phyloP scores from a whole-genome alignment of 352 stramenopile genomes.

The Nothophytophthora sp. region DNA sequence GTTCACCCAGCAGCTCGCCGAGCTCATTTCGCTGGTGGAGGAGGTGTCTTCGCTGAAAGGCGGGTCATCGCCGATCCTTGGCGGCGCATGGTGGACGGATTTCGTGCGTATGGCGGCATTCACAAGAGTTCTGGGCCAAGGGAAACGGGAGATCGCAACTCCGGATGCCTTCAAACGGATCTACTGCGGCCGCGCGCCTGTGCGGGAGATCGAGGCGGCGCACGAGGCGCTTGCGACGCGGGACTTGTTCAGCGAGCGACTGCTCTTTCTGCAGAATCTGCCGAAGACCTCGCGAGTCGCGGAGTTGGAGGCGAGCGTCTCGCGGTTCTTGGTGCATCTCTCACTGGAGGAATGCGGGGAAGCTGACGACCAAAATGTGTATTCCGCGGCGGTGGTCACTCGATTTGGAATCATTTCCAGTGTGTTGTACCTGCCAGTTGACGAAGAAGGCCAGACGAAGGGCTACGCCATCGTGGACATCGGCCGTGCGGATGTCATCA shows the following conservation, averaged over 20 bases:
- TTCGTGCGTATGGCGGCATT: constrained; percentile 67
- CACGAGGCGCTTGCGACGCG: constrained; percentile 23
- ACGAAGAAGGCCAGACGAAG: constrained; percentile 40
- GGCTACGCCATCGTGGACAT: constrained; percentile 75
- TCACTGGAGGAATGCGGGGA: constrained; percentile 76
- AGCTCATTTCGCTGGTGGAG: constrained; percentile 65
- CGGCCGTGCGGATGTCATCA: constrained; percentile 63
- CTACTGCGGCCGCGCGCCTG: constrained; percentile 58
- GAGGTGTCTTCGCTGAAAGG: constrained; percentile 60
- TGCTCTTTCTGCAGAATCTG: constrained; percentile 71
- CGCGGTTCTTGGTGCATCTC: constrained; percentile 62
- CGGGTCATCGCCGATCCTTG: constrained; percentile 42
- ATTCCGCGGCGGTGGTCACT: constrained; percentile 61
- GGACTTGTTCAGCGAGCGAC: constrained; percentile 48
- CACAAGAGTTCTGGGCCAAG: constrained; percentile 45
- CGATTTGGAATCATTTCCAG: constrained; percentile 64
- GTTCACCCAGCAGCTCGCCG: constrained; percentile 64
- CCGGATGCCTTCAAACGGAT: constrained; percentile 45
- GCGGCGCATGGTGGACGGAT: constrained; percentile 51
- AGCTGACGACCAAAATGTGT: constrained; percentile 76
- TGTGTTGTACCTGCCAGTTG: constrained; percentile 60
- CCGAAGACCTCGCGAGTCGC: constrained; percentile 51
- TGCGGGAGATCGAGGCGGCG: constrained; percentile 54
- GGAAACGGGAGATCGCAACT: constrained; percentile 37
- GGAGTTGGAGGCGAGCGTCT: constrained; percentile 41